Percentiles rank a stretch among this genome's conserved stretches.
Conservation (phyloP, 163 green algal genomes). For the Smithsoniella earleae region DNA sequence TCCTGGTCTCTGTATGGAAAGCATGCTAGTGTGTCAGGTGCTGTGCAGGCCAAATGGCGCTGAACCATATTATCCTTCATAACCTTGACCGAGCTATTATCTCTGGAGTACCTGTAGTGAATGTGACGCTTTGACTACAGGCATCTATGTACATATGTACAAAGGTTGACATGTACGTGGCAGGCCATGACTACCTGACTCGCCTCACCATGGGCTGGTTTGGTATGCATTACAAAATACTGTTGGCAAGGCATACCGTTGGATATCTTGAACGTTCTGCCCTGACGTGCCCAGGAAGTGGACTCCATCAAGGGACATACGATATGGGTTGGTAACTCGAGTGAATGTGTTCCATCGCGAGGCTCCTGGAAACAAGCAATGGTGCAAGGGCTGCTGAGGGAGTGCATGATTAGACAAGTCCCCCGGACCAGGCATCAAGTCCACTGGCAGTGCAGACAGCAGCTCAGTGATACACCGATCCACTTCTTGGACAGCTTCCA, state of each 20-base stretch:
- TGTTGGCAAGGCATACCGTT: no score
- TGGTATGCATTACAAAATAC: no score
- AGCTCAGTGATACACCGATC: constrained; percentile 66
- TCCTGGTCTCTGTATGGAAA: constrained; percentile 85
- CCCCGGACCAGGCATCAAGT: constrained; percentile 84
- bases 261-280: constrained; percentile 87
- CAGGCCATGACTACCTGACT: no score
- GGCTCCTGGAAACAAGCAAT: constrained; percentile 59
- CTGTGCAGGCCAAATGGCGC: constrained; percentile 82
- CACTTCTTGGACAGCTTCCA: constrained; percentile 45
- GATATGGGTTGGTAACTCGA: constrained; percentile 81
- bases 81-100: constrained; percentile 42
- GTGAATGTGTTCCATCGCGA: constrained; percentile 41
- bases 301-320: constrained; percentile 69
- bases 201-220: no score
- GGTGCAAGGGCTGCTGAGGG: constrained; percentile 77
- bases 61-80: constrained; percentile 66
- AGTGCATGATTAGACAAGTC: constrained; percentile 85
- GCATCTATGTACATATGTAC: no score
- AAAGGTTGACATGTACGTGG: no score
- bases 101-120: constrained; percentile 3
- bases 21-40: constrained; percentile 87
- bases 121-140: no score
- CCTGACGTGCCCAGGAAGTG: constrained; percentile 80
- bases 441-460: constrained; percentile 65